A percentile compares a stretch with the other conserved stretches of the same genome.
These are phyloP conservation scores for Pyropia yezoensis DNA, from an alignment of 23 red algal genomes.

Conservation along the genomic window DNA sequence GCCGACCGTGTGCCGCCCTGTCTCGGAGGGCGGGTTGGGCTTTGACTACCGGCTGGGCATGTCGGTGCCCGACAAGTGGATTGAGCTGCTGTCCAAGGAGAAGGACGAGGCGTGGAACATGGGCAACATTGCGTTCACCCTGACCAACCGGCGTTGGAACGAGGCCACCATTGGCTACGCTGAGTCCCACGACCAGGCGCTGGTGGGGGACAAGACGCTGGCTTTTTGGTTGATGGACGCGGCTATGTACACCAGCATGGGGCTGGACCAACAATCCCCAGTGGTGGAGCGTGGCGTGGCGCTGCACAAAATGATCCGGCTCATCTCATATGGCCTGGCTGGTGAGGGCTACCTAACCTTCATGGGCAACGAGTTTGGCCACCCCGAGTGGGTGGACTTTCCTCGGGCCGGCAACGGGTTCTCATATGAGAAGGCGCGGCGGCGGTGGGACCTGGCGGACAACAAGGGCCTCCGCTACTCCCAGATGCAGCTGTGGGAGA, in stretches of 20 bases:
- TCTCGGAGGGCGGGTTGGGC: slow-evolving; percentile 80
- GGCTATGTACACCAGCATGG: slow-evolving; percentile 95
- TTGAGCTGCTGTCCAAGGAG: slow-evolving; percentile 84
- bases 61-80: slow-evolving; percentile 96
- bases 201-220: slow-evolving; percentile 99
- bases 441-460: slow-evolving; percentile 86
- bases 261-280: slow-evolving; percentile 23
- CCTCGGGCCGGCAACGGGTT: slow-evolving; percentile 94
- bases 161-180: slow-evolving; percentile 92
- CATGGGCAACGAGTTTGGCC: slow-evolving; percentile 99
- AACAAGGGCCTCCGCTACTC: slow-evolving; percentile 69
- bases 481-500: slow-evolving; percentile 72
- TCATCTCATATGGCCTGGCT: slow-evolving; percentile 74
- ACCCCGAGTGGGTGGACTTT: slow-evolving; percentile 99
- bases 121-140: slow-evolving; percentile 84
- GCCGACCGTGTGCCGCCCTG: slow-evolving; percentile 92
- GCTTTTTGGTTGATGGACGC: slow-evolving; percentile 98
- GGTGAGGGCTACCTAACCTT: slow-evolving; percentile 99
- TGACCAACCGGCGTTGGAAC: slow-evolving; percentile 95
- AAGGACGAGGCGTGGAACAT: slow-evolving; percentile 99
- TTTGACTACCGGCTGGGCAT: slow-evolving; percentile 97
- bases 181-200: slow-evolving; percentile 95
- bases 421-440: slow-evolving; percentile 89
- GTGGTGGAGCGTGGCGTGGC: slow-evolving; percentile 81
- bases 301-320: slow-evolving; percentile 98